Conservation (phyloP, 2,329 filamentous ascomycete species). For the Xylaria sp. region DNA sequence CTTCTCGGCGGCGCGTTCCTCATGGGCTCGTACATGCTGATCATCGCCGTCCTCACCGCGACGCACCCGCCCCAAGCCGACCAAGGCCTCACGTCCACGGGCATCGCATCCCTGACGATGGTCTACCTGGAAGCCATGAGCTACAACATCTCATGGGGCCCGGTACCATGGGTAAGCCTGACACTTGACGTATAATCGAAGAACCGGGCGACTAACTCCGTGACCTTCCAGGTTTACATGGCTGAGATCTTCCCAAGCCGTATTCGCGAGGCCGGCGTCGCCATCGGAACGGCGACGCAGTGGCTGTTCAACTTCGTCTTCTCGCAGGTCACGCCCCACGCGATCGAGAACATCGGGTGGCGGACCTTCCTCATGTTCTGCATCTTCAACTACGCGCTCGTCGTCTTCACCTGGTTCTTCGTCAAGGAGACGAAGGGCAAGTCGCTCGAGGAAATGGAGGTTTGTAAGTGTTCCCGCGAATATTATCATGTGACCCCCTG, state of each 20-base stretch:
- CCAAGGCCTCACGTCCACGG: slow-evolving; percentile 39
- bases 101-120: slow-evolving; percentile 53
- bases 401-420: slow-evolving; percentile 47
- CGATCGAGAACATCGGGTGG: slow-evolving; percentile 50
- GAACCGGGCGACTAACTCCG: too few relatives aligned
- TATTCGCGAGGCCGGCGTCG: slow-evolving; percentile 52
- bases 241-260: slow-evolving; percentile 54
- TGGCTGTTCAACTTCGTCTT: slow-evolving; percentile 58
- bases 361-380: slow-evolving; percentile 54
- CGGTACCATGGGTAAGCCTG: slow-evolving; percentile 50
- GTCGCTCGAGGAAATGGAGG: slow-evolving; percentile 47
- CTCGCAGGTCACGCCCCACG: slow-evolving; percentile 51
- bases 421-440: slow-evolving; percentile 48
- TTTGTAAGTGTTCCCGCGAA: slow-evolving; percentile 25
- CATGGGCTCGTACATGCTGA: slow-evolving; percentile 57
- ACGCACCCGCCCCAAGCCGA: slow-evolving; percentile 44
- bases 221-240: slow-evolving; percentile 44
- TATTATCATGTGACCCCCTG: too few relatives aligned
- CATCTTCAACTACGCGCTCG: slow-evolving; percentile 50
- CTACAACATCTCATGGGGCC: slow-evolving; percentile 57
- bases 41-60: slow-evolving; percentile 51
- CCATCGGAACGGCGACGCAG: slow-evolving; percentile 51
- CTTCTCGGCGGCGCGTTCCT: slow-evolving; percentile 52
- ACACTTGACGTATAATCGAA: too few relatives aligned
- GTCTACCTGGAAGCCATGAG: slow-evolving; percentile 54